phyloP scores from a whole-genome alignment of 129 eudicot genomes.

The Flaveria bidentis region DNA sequence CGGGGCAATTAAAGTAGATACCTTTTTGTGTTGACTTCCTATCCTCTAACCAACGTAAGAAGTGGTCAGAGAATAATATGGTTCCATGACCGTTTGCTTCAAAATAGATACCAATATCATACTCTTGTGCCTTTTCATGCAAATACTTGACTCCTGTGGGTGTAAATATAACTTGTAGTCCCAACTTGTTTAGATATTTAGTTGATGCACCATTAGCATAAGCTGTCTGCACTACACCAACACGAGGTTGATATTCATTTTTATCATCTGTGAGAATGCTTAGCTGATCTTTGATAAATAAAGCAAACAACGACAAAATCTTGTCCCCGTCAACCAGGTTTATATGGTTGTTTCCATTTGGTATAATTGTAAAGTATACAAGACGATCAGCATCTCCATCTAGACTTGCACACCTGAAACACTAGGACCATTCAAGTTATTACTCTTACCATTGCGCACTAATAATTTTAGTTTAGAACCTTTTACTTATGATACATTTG shows the following conservation, averaged over 20 bases:
- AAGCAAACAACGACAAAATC: slow-evolving; percentile 76
- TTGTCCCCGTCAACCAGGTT: slow-evolving; percentile 91
- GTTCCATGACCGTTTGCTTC: slow-evolving; percentile 99
- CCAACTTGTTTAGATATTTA: slow-evolving; percentile 59
- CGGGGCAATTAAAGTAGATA: slow-evolving; percentile 19
- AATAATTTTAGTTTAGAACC: not conserved
- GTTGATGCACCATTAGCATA: slow-evolving; percentile 98
- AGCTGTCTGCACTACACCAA: slow-evolving; percentile 91
- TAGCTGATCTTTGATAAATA: slow-evolving; percentile 72
- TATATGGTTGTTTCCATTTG: slow-evolving; percentile 54
- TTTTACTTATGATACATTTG: not conserved
- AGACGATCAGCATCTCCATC: slow-evolving; percentile 98
- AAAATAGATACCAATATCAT: slow-evolving; percentile 84
- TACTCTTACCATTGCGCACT: slow-evolving; percentile 24
- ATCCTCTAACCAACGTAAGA: slow-evolving; percentile 58
- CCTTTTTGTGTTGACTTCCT: slow-evolving; percentile 52
- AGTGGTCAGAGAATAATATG: slow-evolving; percentile 63
- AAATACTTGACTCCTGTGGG: slow-evolving; percentile 92
- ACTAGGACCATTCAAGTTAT: slow-evolving; percentile 42
- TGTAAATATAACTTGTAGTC: slow-evolving; percentile 70
- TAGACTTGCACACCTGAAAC: slow-evolving; percentile 96
- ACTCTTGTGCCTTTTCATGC: slow-evolving; percentile 83
- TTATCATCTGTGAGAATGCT: slow-evolving; percentile 40
- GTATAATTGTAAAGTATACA: slow-evolving; percentile 58
- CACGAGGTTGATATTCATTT: slow-evolving; percentile 44